phyloP scores from a whole-genome alignment of 2,329 filamentous ascomycete species.

The Coniochaeta prunicola region DNA sequence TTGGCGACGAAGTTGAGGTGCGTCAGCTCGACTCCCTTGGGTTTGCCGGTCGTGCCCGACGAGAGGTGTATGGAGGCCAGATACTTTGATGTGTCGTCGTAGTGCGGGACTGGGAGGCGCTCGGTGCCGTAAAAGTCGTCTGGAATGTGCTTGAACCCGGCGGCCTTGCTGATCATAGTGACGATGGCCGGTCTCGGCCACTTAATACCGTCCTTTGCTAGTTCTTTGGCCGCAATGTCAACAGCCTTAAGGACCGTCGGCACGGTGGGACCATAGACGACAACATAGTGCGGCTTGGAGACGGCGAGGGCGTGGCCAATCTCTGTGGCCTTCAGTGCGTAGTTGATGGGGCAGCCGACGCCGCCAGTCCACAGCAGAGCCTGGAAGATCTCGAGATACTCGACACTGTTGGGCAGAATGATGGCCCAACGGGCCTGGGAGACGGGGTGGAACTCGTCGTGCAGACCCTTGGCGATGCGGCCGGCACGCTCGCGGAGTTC shows the following conservation, averaged over 20 bases:
- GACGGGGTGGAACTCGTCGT: conserved; percentile 19
- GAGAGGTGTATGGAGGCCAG: not conserved
- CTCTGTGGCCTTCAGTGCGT: conserved; percentile 28
- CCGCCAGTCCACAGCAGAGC: conserved; percentile 33
- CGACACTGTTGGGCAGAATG: conserved; percentile 36
- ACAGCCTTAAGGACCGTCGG: conserved; percentile 23
- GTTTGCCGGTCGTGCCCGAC: conserved; percentile 82
- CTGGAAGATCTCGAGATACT: conserved; percentile 34
- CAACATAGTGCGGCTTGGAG: conserved; percentile 30
- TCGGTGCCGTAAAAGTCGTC: conserved; percentile 23
- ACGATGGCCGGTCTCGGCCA: conserved; percentile 27
- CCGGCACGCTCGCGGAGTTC: conserved; percentile 32
- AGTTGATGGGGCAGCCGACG: conserved; percentile 29
- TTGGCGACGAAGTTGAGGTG: conserved; percentile 81
- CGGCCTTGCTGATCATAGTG: conserved; percentile 19
- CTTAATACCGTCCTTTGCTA: conserved; percentile 17
- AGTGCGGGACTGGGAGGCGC: conserved; percentile 27
- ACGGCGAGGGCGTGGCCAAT: conserved; percentile 34
- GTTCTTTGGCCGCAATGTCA: conserved; percentile 18
- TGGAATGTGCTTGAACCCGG: conserved; percentile 19
- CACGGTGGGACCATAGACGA: conserved; percentile 28
- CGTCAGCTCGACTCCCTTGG: conserved; percentile 84
- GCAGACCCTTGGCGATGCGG: conserved; percentile 30
- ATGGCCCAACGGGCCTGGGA: conserved; percentile 32
- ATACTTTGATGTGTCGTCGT: conserved; percentile 22